phyloP scores from a whole-genome alignment of 352 stramenopile genomes.

The Thraustotheca clavata region DNA sequence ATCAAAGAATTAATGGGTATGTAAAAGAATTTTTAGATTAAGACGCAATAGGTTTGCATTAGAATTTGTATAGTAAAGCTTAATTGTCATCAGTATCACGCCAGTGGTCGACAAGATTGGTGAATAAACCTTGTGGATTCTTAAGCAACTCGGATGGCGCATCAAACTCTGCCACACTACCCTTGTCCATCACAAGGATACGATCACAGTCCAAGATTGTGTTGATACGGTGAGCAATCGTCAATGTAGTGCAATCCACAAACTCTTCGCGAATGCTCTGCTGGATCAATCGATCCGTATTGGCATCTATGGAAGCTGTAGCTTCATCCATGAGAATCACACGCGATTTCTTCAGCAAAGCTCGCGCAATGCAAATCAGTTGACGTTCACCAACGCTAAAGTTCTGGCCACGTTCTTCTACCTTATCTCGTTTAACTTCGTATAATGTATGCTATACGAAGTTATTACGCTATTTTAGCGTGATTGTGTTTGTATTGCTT shows the following conservation, averaged over 20 bases:
- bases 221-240: constrained; percentile 90
- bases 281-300: constrained; percentile 54
- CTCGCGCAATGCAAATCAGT: constrained; percentile 92
- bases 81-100: constrained; percentile 28
- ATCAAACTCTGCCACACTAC: constrained; percentile 86
- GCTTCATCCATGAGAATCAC: constrained; percentile 98
- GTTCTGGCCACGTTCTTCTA: constrained; percentile 92
- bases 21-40: too few species aligned
- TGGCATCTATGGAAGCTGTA: constrained; percentile 86
- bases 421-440: too few species aligned
- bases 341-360: constrained; percentile 84
- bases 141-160: constrained; percentile 64
- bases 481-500: constrained; percentile 45
- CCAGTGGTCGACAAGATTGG: constrained; percentile 68
- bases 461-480: too few species aligned
- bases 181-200: constrained; percentile 86
- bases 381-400: constrained; percentile 94
- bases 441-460: too few species aligned
- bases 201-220: constrained; percentile 90
- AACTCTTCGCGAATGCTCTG: constrained; percentile 84
- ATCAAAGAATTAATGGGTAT: too few species aligned
- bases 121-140: constrained; percentile 64
- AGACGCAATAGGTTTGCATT: too few species aligned
- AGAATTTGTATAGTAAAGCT: too few species aligned
- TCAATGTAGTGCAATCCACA: constrained; percentile 81